Base-by-base conservation (phyloP, 352 stramenopile species). In the Blastocystis sp. region DNA sequence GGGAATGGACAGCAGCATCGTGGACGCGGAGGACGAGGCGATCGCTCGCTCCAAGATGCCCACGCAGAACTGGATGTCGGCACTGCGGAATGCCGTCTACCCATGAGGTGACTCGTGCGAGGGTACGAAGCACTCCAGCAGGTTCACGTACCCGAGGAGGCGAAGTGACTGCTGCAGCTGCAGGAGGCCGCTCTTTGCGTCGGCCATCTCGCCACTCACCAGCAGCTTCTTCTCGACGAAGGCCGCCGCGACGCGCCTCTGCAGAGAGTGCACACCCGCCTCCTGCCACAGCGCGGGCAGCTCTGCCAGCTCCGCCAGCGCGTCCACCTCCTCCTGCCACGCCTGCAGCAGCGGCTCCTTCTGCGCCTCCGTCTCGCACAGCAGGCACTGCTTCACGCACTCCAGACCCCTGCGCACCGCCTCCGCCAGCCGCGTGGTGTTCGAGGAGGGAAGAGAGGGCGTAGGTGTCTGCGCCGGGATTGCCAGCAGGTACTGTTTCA, bases 1-100 rank as follows among this genome's bases (percentile, higher is more conserved):
- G 24, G 74, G 74, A 9, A 84, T 17, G 38, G 34, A 0, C 24
- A 84, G 7, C 40, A 84, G 74, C 54, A 84, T 84, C 17, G 54
- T 68, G 48, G 45, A 66, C 34, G 74, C 42, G 11, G 28, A 24
- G 9, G 74, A 84, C 34, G 59, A 70, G 14, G 61, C 14, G 0
- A 84, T n/a, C 1, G 60, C 74, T 34, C 34, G 38, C 74, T 57
- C 10, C 54, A 84, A 21, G 57, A 84, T 84, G 52, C 66, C 40
- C 59, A 54, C 61, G 24, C 74, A 84, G 54, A 70, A 84, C 34
- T 68, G 57, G 19, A 84, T 28, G 21, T 69, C 74, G 6, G 52
- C 6, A 14, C 28, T 42, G n/a, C 28, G 21, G 21, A 69, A 57
- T 4, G 42, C 7, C 9, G 57, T 69, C 74, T 84, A 48, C 34